These are phyloP conservation scores for Diaporthe ilicicola DNA, from an alignment of 2,329 filamentous ascomycete species.

Conservation along the genomic window DNA sequence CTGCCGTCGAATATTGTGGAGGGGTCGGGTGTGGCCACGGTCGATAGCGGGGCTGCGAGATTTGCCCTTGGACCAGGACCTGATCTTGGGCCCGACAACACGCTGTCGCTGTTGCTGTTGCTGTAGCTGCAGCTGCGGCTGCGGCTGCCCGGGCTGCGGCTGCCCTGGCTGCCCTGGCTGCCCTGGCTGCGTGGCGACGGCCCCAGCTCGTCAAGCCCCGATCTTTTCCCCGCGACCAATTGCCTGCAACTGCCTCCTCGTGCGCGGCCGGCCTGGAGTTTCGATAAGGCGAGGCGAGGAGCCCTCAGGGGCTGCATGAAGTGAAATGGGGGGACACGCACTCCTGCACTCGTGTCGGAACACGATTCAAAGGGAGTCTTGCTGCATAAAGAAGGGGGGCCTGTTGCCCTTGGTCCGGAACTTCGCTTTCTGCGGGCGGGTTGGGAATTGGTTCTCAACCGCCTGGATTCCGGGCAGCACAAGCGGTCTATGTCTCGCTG, in stretches of 20 bases:
- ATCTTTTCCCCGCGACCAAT: background rate
- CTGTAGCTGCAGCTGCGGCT: background rate
- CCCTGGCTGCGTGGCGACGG: background rate
- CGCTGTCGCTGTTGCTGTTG: background rate
- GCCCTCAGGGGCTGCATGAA: constrained; percentile 11
- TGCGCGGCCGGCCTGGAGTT: background rate
- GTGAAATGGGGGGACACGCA: background rate
- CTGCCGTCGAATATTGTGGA: constrained; percentile 23
- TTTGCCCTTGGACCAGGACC: background rate
- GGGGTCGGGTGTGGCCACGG: constrained; percentile 28
- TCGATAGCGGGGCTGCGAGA: constrained; percentile 30
- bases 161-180: background rate
- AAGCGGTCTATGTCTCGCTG: background rate
- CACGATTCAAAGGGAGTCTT: background rate
- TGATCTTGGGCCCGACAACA: background rate
- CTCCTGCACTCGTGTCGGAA: background rate
- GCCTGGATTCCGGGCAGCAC: background rate
- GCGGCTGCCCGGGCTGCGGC: background rate
- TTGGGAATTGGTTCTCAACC: background rate
- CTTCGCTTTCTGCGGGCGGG: background rate
- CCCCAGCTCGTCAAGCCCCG: background rate
- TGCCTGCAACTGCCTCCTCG: background rate
- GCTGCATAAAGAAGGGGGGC: background rate
- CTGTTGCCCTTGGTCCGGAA: background rate
- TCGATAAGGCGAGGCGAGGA: constrained; percentile 4